These are phyloP conservation scores for Salix viminalis DNA, from an alignment of 345 rosid species.

Conservation along the genomic window DNA sequence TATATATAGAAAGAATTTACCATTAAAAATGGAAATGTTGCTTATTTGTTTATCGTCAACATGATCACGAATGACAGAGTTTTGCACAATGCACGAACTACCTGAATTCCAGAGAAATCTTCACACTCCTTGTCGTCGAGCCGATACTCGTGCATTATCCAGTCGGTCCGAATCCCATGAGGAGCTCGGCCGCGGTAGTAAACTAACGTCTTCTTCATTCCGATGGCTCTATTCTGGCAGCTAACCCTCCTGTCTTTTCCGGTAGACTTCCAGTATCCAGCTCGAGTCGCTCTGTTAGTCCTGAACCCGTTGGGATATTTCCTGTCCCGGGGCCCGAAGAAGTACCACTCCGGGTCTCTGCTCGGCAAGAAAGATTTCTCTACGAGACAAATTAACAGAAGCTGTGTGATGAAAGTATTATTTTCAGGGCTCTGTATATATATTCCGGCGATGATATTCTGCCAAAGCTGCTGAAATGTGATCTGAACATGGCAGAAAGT, in stretches of 20 bases:
- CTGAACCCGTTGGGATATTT: conserved; percentile 89
- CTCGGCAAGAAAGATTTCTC: conserved; percentile 86
- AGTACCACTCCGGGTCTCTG: conserved; percentile 95
- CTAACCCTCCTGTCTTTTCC: conserved; percentile 80
- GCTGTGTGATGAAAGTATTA: not conserved
- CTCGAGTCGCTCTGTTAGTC: conserved; percentile 81
- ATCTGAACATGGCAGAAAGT: not conserved
- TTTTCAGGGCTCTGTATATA: too few species aligned
- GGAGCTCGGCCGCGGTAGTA: conserved; percentile 91
- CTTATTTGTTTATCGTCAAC: not conserved
- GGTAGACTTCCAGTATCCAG: conserved; percentile 88
- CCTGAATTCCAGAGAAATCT: conserved; percentile 77
- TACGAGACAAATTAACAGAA: conserved; percentile 11
- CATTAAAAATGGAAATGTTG: not conserved
- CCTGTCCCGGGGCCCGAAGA: conserved; percentile 87
- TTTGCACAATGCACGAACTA: conserved; percentile 19
- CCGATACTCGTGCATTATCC: conserved; percentile 97
- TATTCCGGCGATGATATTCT: not conserved
- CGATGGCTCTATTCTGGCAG: conserved; percentile 63
- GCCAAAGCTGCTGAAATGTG: not conserved
- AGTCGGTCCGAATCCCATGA: conserved; percentile 80
- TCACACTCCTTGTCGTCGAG: conserved; percentile 82
- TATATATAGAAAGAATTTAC: not conserved
- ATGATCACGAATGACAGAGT: not conserved
- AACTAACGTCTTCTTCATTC: conserved; percentile 94